Conservation (phyloP, 139 green algal species). For the Mychonastes homosphaera region DNA sequence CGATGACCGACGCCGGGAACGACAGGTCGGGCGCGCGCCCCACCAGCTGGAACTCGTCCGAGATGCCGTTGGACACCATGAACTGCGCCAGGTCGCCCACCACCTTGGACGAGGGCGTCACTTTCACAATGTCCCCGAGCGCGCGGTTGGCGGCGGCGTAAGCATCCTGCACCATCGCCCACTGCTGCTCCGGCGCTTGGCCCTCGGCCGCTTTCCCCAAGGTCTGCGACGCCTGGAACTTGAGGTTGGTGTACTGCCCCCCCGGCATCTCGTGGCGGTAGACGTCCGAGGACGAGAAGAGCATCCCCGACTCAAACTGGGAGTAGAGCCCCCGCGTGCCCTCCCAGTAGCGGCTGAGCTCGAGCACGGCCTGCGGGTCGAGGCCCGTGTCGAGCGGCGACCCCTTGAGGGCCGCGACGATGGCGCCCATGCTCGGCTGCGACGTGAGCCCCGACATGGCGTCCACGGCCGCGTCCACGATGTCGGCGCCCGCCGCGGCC, state of each 20-base stretch:
- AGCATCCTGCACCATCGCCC: conserved; percentile 66
- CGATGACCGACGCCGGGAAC: conserved; percentile 73
- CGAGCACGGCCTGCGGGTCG: conserved; percentile 37
- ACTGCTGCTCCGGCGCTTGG: conserved; percentile 17
- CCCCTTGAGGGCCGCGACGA: conserved; percentile 59
- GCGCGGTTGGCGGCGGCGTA: conserved; percentile 81
- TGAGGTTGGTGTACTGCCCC: conserved; percentile 84
- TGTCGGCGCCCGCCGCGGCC: conserved; percentile 70
- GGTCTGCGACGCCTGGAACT: conserved; percentile 56
- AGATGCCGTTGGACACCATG: conserved; percentile 86
- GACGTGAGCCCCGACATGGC: conserved; percentile 63
- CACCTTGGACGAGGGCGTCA: conserved; percentile 69
- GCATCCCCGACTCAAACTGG: conserved; percentile 78
- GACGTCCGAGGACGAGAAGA: conserved; percentile 55
- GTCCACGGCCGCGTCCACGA: conserved; percentile 77
- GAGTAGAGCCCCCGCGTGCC: conserved; percentile 69
- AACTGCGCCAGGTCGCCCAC: conserved; percentile 94
- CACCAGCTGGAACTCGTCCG: conserved; percentile 61
- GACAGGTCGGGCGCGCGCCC: conserved; percentile 62
- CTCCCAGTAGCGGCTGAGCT: conserved; percentile 75
- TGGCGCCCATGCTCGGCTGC: conserved; percentile 77
- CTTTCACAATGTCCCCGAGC: conserved; percentile 75
- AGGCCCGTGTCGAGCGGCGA: conserved; percentile 77
- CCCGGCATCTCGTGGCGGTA: conserved; percentile 94
- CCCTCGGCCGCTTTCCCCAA: neutral